A percentile compares a stretch with the other conserved stretches of the same genome.
Conservation (phyloP, 2,329 filamentous ascomycete species). For the Didymella sp. region DNA sequence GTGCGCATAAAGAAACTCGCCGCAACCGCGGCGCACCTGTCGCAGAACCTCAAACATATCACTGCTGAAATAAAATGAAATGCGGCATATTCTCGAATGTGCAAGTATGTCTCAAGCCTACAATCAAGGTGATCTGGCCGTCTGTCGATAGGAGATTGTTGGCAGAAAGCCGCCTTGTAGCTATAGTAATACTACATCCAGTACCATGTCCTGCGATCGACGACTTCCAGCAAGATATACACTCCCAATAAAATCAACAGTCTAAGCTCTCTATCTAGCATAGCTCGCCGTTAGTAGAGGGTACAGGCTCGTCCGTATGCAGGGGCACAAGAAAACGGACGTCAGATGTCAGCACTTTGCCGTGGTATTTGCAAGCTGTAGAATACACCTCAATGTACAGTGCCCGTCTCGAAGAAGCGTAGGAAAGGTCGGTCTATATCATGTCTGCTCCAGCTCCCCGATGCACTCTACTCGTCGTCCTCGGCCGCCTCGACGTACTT, state of each 20-base stretch:
- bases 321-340: neutral
- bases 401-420: conserved; percentile 28
- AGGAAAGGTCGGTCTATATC: conserved; percentile 28
- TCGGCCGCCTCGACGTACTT: conserved; percentile 78
- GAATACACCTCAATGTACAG: conserved; percentile 49
- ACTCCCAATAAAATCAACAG: neutral
- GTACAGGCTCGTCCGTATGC: neutral
- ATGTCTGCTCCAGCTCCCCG: conserved; percentile 18
- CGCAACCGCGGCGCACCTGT: conserved; percentile 4
- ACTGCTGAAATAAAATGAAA: no score
- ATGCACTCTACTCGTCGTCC: conserved; percentile 59
- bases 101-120: no score
- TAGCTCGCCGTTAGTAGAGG: neutral
- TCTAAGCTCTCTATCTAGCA: neutral
- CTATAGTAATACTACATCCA: neutral
- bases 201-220: neutral
- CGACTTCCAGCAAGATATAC: no score
- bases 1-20: conserved; percentile 4
- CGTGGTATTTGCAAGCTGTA: conserved; percentile 41
- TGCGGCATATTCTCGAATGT: neutral
- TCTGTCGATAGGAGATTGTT: neutral
- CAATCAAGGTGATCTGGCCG: neutral
- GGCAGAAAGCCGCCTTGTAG: neutral
- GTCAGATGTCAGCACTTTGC: conserved; percentile 17
- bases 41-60: neutral